Conservation (phyloP, 176 grass and related monocot genomes). For the Oryza nivara region DNA sequence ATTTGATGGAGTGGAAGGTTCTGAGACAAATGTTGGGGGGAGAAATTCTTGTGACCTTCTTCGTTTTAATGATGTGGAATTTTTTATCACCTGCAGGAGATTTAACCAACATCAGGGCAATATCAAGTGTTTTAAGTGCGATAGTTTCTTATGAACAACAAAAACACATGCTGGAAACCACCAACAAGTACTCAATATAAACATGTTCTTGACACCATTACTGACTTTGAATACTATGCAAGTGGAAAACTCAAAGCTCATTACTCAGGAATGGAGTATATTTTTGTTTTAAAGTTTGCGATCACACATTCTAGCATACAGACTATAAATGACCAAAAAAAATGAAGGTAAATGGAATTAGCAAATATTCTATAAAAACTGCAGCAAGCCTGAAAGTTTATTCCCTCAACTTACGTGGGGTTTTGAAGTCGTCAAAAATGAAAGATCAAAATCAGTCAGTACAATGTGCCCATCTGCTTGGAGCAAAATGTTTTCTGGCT, state of each 20-base stretch:
- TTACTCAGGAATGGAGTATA: not conserved
- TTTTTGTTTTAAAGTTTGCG: not conserved
- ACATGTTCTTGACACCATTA: not conserved
- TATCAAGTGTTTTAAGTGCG: constrained; percentile 13
- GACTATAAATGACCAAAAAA: constrained; percentile 1
- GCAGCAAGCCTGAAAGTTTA: constrained; percentile 10
- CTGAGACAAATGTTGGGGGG: constrained; percentile 76
- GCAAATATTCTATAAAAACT: constrained; percentile 7
- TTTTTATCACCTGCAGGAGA: constrained; percentile 82
- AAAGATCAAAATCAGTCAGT: constrained; percentile 94
- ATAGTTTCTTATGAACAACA: constrained; percentile 6
- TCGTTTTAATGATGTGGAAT: constrained; percentile 60
- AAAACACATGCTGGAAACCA: not conserved
- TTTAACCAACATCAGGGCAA: constrained; percentile 9
- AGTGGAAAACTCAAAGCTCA: not conserved
- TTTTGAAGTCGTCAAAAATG: constrained; percentile 88
- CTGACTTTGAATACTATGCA: not conserved
- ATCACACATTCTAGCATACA: constrained; percentile 9
- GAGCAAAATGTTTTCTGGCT: constrained; percentile 97
- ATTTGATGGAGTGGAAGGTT: constrained; percentile 89
- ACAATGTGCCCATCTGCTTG: constrained; percentile 90
- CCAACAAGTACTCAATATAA: constrained; percentile 7
- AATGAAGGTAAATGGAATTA: not conserved
- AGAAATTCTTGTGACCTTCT: constrained; percentile 72
- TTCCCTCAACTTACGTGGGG: constrained; percentile 70